Evolutionary conservation across 2,329 filamentous ascomycete species (phyloP), one percentile per base, ranked within the genome.

Genomic region (Plectosphaerella plurivora): DNA sequence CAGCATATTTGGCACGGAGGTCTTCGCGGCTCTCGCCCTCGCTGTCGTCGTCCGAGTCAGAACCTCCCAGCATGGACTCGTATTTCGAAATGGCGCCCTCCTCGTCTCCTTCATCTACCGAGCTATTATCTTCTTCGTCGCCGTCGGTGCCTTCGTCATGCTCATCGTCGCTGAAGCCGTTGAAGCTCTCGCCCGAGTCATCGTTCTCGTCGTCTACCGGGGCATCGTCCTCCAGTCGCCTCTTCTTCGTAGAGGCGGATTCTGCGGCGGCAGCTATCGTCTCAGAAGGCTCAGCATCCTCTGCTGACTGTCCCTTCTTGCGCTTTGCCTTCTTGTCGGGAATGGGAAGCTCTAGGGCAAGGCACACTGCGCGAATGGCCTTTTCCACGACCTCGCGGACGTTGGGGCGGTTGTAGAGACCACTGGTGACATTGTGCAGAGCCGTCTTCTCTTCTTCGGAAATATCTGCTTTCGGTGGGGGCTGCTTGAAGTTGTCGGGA

Each of bases 391-490:
- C 72, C 48, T 75, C 70, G 57, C 74, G 76, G 50, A 83, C 79
- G 28, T 75, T 70, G 6, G 72, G 72, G 50, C 73, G 69, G 53
- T 79, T 82, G 62, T 76, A 83, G 3, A 84, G 67, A 8, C 73
- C 74, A 54, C 81, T 84, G 24, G 81, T 83, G 49, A 84, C 80
- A 61, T 83, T 83, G 60, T 84, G 81, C 24, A 83, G 66, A 3
- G 77, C 73, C 1, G 64, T 58, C 50, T 68, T 70, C 59, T 83
- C 77, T 49, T 82, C 79, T 44, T 78, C 76, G 2, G 75, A 71
- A 3, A 83, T 63, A 2, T 77, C 68, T 3, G 77, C 75, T 56
- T 78, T 81, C 15, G 77, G 68, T 0, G 80, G 64, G 24, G 73
- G 71, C 15, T 62, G 65, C 51, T 72, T 75, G 39, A 83, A 67